These are phyloP conservation scores for Nemania bipapillata DNA, from an alignment of 2,329 filamentous ascomycete genomes.

Conservation along the genomic window DNA sequence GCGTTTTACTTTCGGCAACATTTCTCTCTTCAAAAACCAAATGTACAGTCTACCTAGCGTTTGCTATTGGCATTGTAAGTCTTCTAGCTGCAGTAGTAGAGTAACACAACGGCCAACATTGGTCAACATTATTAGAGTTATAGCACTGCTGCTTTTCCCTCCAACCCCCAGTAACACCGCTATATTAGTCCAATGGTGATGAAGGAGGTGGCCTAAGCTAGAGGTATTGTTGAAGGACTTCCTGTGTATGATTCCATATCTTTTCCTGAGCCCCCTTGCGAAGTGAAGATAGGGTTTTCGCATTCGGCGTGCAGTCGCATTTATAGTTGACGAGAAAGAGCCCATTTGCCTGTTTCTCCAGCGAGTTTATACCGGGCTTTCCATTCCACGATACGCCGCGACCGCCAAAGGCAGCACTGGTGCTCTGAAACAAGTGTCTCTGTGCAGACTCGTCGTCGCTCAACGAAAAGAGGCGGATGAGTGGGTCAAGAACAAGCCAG, in stretches of 20 bases:
- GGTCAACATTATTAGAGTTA: no score
- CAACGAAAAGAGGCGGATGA: slow-evolving; percentile 48
- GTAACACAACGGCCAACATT: no score
- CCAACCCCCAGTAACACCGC: no score
- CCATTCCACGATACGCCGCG: slow-evolving; percentile 51
- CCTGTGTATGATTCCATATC: slow-evolving; percentile 52
- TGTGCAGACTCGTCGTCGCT: slow-evolving; percentile 52
- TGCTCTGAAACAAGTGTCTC: slow-evolving; percentile 52
- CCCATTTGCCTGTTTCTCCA: slow-evolving; percentile 44
- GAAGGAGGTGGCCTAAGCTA: background rate
- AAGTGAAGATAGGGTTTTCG: slow-evolving; percentile 46
- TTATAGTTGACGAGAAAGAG: slow-evolving; percentile 52
- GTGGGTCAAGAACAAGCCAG: slow-evolving; percentile 50
- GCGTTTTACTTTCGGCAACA: no score
- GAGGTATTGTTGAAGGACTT: slow-evolving; percentile 46
- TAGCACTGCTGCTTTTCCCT: no score
- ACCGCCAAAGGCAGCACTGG: slow-evolving; percentile 53
- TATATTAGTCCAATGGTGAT: background rate
- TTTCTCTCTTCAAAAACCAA: no score
- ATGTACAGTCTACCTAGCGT: no score
- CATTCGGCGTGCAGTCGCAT: slow-evolving; percentile 50
- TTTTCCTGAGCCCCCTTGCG: slow-evolving; percentile 48
- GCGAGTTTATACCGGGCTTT: slow-evolving; percentile 48
- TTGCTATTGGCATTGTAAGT: no score
- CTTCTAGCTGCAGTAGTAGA: no score